These are phyloP conservation scores for Amanita rimosa DNA, from an alignment of 768 basidiomycete species.

Conservation along the genomic window DNA sequence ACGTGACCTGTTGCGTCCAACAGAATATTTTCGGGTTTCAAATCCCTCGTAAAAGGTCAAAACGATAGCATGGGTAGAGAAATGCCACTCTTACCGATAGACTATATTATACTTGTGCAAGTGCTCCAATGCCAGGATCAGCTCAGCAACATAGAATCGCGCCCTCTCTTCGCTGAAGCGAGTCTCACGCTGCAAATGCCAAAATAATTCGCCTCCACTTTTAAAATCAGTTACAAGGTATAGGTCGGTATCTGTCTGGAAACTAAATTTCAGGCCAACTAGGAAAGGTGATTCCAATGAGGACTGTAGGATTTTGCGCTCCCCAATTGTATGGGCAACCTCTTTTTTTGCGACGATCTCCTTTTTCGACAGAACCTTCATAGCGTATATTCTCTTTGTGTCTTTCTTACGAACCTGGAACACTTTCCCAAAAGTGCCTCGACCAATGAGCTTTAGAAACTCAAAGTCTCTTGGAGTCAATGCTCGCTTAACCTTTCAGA, in stretches of 20 bases:
- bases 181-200: slow-evolving; percentile 95
- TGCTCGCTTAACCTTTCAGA: slow-evolving; percentile 64
- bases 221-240: slow-evolving; percentile 99
- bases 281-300: slow-evolving; percentile 93
- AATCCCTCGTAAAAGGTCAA: slow-evolving; percentile 41
- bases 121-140: slow-evolving; percentile 91
- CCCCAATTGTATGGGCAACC: slow-evolving; percentile 98
- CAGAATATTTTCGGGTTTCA: slow-evolving; percentile 98
- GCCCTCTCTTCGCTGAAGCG: slow-evolving; percentile 90
- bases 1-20: slow-evolving; percentile 98
- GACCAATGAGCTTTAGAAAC: slow-evolving; percentile 96
- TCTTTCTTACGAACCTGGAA: slow-evolving; percentile 98
- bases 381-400: slow-evolving; percentile 98
- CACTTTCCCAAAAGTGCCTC: slow-evolving; percentile 96
- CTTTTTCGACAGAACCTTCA: slow-evolving; percentile 98
- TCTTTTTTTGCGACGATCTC: slow-evolving; percentile 99
- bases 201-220: slow-evolving; percentile 95
- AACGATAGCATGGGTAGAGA: slow-evolving; percentile 2
- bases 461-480: slow-evolving; percentile 96
- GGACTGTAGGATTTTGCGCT: slow-evolving; percentile 95
- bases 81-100: slow-evolving; percentile 48
- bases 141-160: slow-evolving; percentile 92
- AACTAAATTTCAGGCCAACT: slow-evolving; percentile 95
- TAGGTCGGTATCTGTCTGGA: slow-evolving; percentile 91
- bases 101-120: slow-evolving; percentile 97